A percentile compares a stretch with the other conserved stretches of the same genome.
Evolutionary conservation across 2,329 filamentous ascomycete genomes (phyloP).

Genomic region (Dothidotthia symphoricarpi): DNA sequence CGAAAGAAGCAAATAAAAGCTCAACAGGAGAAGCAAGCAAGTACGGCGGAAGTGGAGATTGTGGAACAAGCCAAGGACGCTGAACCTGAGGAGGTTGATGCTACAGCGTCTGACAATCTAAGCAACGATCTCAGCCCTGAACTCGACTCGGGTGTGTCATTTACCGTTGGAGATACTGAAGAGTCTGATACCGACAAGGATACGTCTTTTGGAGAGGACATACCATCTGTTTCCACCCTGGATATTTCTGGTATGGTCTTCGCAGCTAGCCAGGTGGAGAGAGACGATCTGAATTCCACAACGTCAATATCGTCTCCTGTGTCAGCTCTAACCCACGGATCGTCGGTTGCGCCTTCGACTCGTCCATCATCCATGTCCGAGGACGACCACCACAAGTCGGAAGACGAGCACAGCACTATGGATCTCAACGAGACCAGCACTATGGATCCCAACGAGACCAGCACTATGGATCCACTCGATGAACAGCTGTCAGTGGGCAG

Average conservation of each 20-base stretch:
- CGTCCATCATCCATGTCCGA: conserved; percentile 43
- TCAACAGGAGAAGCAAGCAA: conserved; percentile 33
- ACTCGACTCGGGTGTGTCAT: too few species aligned
- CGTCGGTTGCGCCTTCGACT: conserved; percentile 39
- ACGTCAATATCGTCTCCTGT: conserved; percentile 39
- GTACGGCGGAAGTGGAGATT: conserved; percentile 13
- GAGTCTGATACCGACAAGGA: conserved; percentile 9
- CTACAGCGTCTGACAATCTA: conserved; percentile 4
- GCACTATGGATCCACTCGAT: conserved; percentile 20
- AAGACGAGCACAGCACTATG: conserved; percentile 18
- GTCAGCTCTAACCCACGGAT: conserved; percentile 41
- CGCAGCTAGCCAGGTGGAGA: conserved; percentile 39
- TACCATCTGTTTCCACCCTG: conserved; percentile 8
- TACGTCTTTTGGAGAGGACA: conserved; percentile 15
- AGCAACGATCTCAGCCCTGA: not conserved
- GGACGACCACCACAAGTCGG: conserved; percentile 27
- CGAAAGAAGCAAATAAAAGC: conserved; percentile 72
- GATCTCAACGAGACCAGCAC: conserved; percentile 13
- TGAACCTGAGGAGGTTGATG: conserved; percentile 3
- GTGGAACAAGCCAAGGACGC: conserved; percentile 9
- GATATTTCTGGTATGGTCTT: conserved; percentile 57
- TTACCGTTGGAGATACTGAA: not conserved
- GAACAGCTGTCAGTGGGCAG: conserved; percentile 37
- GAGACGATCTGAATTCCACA: conserved; percentile 37
- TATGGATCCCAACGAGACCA: conserved; percentile 10